These are phyloP conservation scores for Aspergillus bridgeri DNA, from an alignment of 495 filamentous ascomycete species.

Conservation along the genomic window DNA sequence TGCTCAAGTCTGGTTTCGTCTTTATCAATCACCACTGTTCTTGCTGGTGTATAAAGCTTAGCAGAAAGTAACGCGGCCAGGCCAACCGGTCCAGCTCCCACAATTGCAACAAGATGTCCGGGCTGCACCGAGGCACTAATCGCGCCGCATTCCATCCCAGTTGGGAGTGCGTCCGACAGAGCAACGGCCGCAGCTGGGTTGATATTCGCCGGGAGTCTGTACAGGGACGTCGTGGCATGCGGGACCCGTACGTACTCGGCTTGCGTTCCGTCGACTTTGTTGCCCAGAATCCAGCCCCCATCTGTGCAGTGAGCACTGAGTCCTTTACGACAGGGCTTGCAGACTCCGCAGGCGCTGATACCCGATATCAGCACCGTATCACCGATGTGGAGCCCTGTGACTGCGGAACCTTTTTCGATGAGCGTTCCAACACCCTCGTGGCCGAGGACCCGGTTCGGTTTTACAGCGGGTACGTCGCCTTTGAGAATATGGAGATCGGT, in stretches of 20 bases:
- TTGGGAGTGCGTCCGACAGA: constrained; percentile 34
- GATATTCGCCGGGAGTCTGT: constrained; percentile 34
- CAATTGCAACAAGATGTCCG: constrained; percentile 41
- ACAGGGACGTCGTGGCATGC: constrained; percentile 38
- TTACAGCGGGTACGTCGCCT: constrained; percentile 54
- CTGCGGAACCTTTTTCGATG: constrained; percentile 59
- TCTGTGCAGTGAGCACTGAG: constrained; percentile 37
- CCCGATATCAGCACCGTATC: constrained; percentile 41
- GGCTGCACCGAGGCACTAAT: constrained; percentile 40
- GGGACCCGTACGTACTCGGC: constrained; percentile 51
- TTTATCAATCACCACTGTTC: constrained; percentile 40
- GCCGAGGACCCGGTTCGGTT: constrained; percentile 75
- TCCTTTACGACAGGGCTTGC: constrained; percentile 9
- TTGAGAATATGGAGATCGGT: constrained; percentile 75
- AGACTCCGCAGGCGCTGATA: constrained; percentile 33
- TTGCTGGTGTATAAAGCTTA: constrained; percentile 38
- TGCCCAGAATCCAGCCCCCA: constrained; percentile 44
- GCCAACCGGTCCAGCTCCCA: constrained; percentile 50
- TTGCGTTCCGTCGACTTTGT: constrained; percentile 47
- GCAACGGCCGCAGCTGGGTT: constrained; percentile 37
- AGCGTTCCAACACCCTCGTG: constrained; percentile 79
- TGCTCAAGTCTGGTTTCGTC: constrained; percentile 37
- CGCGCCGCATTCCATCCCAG: constrained; percentile 45
- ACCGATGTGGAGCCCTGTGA: constrained; percentile 46
- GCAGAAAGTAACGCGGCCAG: constrained; percentile 44